A percentile compares a stretch with the other conserved stretches of the same genome.
These are phyloP conservation scores for Podaxis pistillaris DNA, from an alignment of 768 basidiomycete genomes.

Conservation along the genomic window DNA sequence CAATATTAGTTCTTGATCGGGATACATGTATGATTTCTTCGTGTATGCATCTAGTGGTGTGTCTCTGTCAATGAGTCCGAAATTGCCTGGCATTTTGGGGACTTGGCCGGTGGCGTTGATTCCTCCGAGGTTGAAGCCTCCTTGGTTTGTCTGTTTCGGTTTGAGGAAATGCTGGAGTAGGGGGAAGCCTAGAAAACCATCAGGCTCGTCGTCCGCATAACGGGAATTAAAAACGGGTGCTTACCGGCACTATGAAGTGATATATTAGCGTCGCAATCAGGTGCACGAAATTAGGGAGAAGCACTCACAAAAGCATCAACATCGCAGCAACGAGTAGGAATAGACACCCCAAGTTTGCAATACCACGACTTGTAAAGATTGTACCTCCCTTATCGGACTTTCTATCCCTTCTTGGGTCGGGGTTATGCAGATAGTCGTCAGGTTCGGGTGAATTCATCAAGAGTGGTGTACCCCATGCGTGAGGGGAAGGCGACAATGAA, in stretches of 20 bases:
- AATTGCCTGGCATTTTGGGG: constrained; percentile 50
- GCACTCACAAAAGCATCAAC: constrained; percentile 56
- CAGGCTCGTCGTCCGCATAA: no score
- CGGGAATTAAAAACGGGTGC: neutral
- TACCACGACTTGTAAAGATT: constrained; percentile 59
- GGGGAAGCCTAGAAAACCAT: constrained; percentile 40
- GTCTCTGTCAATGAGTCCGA: constrained; percentile 67
- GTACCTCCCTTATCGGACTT: constrained; percentile 55
- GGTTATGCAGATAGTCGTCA: constrained; percentile 66
- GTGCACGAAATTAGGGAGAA: neutral
- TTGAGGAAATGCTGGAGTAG: constrained; percentile 44
- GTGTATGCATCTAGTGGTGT: constrained; percentile 59
- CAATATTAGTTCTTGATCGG: constrained; percentile 46
- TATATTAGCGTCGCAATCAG: neutral
- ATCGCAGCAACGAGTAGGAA: constrained; percentile 47
- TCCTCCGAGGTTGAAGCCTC: constrained; percentile 72
- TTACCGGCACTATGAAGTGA: constrained; percentile 35
- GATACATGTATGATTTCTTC: constrained; percentile 54
- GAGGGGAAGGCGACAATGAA: constrained; percentile 42
- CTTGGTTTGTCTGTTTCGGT: constrained; percentile 38
- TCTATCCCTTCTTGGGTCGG: constrained; percentile 52
- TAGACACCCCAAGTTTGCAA: constrained; percentile 68
- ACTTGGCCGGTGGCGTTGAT: constrained; percentile 72
- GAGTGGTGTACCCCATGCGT: constrained; percentile 48
- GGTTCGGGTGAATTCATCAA: constrained; percentile 45